Percentiles rank a stretch among this genome's conserved stretches.
phyloP scores from a whole-genome alignment of 257 asterid genomes.

The Dorcoceras hygrometricum region DNA sequence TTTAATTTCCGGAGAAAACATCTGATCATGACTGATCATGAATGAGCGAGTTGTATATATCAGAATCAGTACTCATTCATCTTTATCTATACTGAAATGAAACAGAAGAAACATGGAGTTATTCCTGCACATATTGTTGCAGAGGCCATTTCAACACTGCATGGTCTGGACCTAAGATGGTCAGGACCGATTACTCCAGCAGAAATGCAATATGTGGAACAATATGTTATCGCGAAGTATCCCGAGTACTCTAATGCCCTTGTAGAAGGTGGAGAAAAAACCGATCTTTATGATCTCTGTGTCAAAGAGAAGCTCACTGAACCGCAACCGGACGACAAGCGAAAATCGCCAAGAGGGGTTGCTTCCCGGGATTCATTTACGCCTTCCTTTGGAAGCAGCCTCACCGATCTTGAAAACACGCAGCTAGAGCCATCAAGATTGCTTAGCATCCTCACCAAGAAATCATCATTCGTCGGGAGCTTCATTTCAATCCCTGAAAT shows the following conservation, averaged over 20 bases:
- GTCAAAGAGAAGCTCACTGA: slow-evolving; percentile 49
- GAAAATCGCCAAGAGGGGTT: slow-evolving; percentile 49
- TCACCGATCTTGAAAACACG: slow-evolving; percentile 58
- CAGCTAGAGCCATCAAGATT: slow-evolving; percentile 74
- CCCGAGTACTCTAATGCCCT: slow-evolving; percentile 79
- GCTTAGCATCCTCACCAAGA: slow-evolving; percentile 61
- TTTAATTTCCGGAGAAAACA: background rate
- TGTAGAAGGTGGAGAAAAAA: slow-evolving; percentile 66
- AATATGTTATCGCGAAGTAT: slow-evolving; percentile 75
- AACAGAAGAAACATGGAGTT: slow-evolving; percentile 59
- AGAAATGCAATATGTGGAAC: slow-evolving; percentile 79
- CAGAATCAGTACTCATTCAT: background rate
- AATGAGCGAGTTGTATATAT: no score
- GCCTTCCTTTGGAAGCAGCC: slow-evolving; percentile 41
- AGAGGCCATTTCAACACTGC: slow-evolving; percentile 83
- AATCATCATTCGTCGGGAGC: slow-evolving; percentile 59
- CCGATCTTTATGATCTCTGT: slow-evolving; percentile 64
- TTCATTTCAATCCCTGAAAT: slow-evolving; percentile 83
- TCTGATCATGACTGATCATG: no score
- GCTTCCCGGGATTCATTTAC: slow-evolving; percentile 28
- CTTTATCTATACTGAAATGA: slow-evolving; percentile 8
- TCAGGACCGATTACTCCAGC: slow-evolving; percentile 88
- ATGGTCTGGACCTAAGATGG: slow-evolving; percentile 84
- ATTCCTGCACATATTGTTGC: slow-evolving; percentile 88
- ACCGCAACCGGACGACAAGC: slow-evolving; percentile 38